phyloP scores from a whole-genome alignment of 2,329 filamentous ascomycete genomes.

The Alternaria viburni region DNA sequence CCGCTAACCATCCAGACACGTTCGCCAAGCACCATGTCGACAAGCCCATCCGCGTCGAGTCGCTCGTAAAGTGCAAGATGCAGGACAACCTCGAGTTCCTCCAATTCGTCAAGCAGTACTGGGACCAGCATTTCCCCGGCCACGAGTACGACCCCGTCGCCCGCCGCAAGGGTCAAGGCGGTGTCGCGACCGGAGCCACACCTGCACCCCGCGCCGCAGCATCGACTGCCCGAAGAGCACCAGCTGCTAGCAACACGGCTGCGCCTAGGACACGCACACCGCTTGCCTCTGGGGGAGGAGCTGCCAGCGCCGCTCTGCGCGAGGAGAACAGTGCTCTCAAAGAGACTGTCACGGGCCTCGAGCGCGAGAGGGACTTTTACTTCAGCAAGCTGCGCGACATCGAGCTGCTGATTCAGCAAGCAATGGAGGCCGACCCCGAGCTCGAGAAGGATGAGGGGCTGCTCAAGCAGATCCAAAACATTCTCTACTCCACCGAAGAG shows the following conservation, averaged over 20 bases:
- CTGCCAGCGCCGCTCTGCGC: slow-evolving; percentile 74
- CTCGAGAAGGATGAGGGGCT: slow-evolving; percentile 93
- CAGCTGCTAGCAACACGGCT: slow-evolving; percentile 48
- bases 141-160: slow-evolving; percentile 93
- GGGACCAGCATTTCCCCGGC: slow-evolving; percentile 97
- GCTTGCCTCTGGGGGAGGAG: slow-evolving; percentile 54
- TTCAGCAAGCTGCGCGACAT: slow-evolving; percentile 99
- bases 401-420: slow-evolving; percentile 90
- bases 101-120: slow-evolving; percentile 95
- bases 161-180: slow-evolving; percentile 78
- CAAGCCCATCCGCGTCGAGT: slow-evolving; percentile 85
- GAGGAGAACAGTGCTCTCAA: slow-evolving; percentile 88
- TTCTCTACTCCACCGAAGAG: slow-evolving; percentile 92
- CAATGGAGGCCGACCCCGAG: slow-evolving; percentile 89
- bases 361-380: slow-evolving; percentile 98
- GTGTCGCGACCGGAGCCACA: slow-evolving; percentile 57
- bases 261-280: slow-evolving; percentile 52
- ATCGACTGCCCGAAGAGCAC: slow-evolving; percentile 51
- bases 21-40: slow-evolving; percentile 89
- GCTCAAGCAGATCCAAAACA: slow-evolving; percentile 94
- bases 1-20: slow-evolving; percentile 62
- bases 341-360: slow-evolving; percentile 92
- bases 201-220: slow-evolving; percentile 59
- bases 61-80: slow-evolving; percentile 98
- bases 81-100: slow-evolving; percentile 99